Percentiles rank a stretch among this genome's conserved stretches.
phyloP scores from a whole-genome alignment of 1,284 basidiomycete genomes.

The Heimioporus retisporus region DNA sequence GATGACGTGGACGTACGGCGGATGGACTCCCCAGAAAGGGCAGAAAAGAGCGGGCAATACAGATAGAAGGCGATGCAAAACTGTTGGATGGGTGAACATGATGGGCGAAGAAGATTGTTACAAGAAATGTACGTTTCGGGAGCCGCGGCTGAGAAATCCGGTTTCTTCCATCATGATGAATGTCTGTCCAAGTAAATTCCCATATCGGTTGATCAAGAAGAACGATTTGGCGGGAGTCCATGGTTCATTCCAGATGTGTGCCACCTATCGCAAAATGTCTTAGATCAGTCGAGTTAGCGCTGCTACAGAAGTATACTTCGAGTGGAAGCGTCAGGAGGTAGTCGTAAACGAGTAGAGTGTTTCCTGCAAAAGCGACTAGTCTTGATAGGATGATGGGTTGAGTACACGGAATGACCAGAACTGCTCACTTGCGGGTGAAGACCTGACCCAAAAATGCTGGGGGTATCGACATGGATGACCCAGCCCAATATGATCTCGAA shows the following conservation, averaged over 20 bases:
- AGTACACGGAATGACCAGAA: too few species aligned
- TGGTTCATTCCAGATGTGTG: constrained; percentile 26
- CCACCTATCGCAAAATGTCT: constrained; percentile 17
- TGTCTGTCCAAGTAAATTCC: constrained; percentile 19
- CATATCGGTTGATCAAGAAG: constrained; percentile 15
- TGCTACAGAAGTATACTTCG: constrained; percentile 1
- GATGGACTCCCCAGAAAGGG: neutral
- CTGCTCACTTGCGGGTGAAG: neutral
- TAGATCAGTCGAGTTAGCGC: neutral
- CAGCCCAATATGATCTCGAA: too few species aligned
- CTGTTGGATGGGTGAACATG: too few species aligned
- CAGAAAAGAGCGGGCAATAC: too few species aligned
- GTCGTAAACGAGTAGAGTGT: constrained; percentile 12
- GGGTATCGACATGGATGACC: neutral
- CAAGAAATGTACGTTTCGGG: neutral
- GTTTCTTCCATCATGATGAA: constrained; percentile 15
- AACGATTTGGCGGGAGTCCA: constrained; percentile 9
- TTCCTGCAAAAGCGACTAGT: constrained; percentile 9
- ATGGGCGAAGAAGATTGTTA: too few species aligned
- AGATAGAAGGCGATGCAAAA: too few species aligned
- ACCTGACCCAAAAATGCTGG: constrained; percentile 1
- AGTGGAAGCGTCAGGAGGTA: constrained; percentile 12
- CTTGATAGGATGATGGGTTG: neutral
- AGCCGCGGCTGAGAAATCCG: constrained; percentile 9
- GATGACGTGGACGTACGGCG: neutral